These are phyloP conservation scores for Russula sp. DNA, from an alignment of 768 basidiomycete genomes.

Conservation along the genomic window DNA sequence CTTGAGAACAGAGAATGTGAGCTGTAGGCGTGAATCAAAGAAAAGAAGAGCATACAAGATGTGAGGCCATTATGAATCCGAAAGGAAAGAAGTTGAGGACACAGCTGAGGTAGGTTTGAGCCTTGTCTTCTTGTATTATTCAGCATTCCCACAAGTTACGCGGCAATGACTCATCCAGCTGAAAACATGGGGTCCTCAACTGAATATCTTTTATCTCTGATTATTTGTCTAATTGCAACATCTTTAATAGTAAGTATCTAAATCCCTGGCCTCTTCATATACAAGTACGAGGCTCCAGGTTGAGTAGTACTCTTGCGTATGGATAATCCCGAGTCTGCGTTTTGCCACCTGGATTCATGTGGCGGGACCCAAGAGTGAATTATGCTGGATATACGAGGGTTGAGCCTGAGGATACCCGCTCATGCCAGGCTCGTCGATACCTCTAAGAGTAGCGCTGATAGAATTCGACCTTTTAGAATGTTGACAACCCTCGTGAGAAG, in stretches of 20 bases:
- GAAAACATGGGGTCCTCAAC: background rate
- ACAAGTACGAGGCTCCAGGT: no score
- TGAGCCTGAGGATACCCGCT: background rate
- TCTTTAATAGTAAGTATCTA: no score
- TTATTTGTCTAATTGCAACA: no score
- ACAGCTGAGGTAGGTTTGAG: background rate
- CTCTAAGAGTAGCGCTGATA: background rate
- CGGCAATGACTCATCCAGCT: background rate
- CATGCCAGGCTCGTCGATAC: background rate
- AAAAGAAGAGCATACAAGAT: constrained; percentile 49
- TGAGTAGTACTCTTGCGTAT: no score
- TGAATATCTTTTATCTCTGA: no score
- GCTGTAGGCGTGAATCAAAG: background rate
- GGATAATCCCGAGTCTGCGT: no score
- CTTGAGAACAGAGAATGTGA: constrained; percentile 30
- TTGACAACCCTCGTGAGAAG: background rate
- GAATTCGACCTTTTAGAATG: background rate
- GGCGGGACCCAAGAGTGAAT: background rate
- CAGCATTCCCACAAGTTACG: constrained; percentile 13
- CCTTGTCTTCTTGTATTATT: background rate
- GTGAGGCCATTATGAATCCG: constrained; percentile 50
- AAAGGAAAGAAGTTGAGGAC: background rate
- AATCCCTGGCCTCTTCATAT: no score
- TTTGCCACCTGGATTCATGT: background rate
- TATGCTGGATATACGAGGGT: background rate